Conservation (phyloP, 371 early-diverging fungal species). For the Mucor saturninus region DNA sequence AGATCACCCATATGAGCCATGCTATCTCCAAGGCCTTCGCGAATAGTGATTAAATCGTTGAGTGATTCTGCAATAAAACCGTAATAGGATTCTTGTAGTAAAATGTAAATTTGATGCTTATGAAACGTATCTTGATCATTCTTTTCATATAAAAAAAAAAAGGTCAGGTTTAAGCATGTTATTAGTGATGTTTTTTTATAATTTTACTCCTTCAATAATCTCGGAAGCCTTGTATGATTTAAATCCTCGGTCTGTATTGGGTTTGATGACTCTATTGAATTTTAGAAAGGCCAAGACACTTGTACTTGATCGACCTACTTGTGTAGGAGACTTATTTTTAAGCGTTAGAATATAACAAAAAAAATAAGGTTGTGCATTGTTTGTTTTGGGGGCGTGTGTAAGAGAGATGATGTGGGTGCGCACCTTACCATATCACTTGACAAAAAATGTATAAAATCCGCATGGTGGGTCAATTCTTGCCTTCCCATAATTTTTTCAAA, state of each 20-base stretch:
- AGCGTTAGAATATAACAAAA: neutral
- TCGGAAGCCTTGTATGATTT: slow-evolving; percentile 59
- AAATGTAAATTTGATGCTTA: slow-evolving; percentile 60
- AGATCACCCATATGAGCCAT: slow-evolving; percentile 61
- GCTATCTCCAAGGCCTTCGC: slow-evolving; percentile 56
- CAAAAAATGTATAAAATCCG: slow-evolving; percentile 57
- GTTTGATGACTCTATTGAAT: slow-evolving; percentile 57
- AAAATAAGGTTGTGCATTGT: neutral
- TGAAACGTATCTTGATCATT: slow-evolving; percentile 66
- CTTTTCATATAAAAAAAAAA: slow-evolving; percentile 23
- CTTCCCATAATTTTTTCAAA: slow-evolving; percentile 53
- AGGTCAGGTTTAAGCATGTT: too few relatives aligned
- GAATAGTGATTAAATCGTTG: slow-evolving; percentile 47
- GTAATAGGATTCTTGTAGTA: slow-evolving; percentile 60
- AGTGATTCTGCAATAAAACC: slow-evolving; percentile 55
- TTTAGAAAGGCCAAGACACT: slow-evolving; percentile 52
- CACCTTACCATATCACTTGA: slow-evolving; percentile 64
- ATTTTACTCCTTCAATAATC: slow-evolving; percentile 59
- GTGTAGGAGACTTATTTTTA: slow-evolving; percentile 38
- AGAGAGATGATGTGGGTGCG: too few relatives aligned
- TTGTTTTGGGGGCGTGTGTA: neutral
- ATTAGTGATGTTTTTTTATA: neutral
- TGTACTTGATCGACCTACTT: slow-evolving; percentile 40
- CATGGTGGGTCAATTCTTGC: slow-evolving; percentile 43
- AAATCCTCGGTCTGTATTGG: slow-evolving; percentile 57